phyloP scores from a whole-genome alignment of 495 filamentous ascomycete genomes.

The Penicillium alfredii region DNA sequence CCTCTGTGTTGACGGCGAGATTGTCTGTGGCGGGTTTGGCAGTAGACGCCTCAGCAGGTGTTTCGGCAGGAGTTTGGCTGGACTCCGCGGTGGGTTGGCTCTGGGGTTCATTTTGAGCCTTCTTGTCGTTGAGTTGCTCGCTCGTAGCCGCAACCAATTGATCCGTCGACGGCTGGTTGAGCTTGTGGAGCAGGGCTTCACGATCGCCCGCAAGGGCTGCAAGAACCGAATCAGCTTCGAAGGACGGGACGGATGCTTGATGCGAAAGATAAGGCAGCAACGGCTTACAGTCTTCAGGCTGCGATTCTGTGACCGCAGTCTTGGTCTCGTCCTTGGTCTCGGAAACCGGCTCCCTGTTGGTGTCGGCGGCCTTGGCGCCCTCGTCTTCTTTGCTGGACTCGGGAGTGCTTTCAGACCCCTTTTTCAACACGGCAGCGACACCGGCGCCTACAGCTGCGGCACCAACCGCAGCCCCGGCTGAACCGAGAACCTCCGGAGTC shows the following conservation, averaged over 20 bases:
- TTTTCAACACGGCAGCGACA: slow-evolving; percentile 16
- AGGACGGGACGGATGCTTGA: slow-evolving; percentile 18
- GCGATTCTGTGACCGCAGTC: slow-evolving; percentile 8
- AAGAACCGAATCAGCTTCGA: slow-evolving; percentile 36
- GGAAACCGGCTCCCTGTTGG: slow-evolving; percentile 1
- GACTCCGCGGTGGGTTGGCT: slow-evolving; percentile 14
- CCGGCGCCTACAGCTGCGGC: slow-evolving; percentile 22
- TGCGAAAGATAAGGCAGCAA: slow-evolving; percentile 11
- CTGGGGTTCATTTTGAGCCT: slow-evolving; percentile 10
- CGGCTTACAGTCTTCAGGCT: slow-evolving; percentile 28
- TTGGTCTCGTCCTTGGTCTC: slow-evolving; percentile 18
- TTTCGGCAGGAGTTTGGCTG: slow-evolving; percentile 8
- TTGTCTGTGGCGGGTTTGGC: slow-evolving; percentile 14
- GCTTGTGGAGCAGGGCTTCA: slow-evolving; percentile 32
- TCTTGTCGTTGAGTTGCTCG: slow-evolving; percentile 16
- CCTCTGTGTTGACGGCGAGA: slow-evolving; percentile 24
- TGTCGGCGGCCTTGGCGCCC: slow-evolving; percentile 1
- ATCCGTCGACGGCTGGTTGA: slow-evolving; percentile 30
- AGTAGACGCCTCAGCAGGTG: slow-evolving; percentile 1
- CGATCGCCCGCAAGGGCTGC: slow-evolving; percentile 35
- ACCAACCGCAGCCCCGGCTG: too few species aligned
- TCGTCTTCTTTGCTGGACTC: slow-evolving; percentile 9
- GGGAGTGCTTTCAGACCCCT: slow-evolving; percentile 12
- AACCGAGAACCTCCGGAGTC: slow-evolving; percentile 21
- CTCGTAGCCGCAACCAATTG: slow-evolving; percentile 15